phyloP scores from a whole-genome alignment of 1,139 yeast genomes.

The Geotrichum aggregatum region DNA sequence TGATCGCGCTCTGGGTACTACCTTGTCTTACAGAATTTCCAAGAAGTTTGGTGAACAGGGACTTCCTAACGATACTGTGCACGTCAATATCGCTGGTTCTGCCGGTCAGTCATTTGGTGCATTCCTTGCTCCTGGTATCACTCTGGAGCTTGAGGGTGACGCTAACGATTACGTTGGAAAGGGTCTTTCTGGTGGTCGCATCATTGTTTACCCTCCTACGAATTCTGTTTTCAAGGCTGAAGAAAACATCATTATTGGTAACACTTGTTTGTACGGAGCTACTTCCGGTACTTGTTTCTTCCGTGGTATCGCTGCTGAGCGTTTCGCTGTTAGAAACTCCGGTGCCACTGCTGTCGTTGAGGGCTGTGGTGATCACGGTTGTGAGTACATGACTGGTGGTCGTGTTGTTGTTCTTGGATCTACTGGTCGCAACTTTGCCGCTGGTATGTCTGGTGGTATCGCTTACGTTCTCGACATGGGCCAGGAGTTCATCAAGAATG shows the following conservation, averaged over 20 bases:
- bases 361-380: slow-evolving; percentile 97
- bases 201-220: slow-evolving; percentile 87
- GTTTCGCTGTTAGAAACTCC: slow-evolving; percentile 96
- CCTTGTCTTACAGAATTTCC: slow-evolving; percentile 88
- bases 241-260: slow-evolving; percentile 94
- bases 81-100: slow-evolving; percentile 83
- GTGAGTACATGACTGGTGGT: slow-evolving; percentile 99
- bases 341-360: slow-evolving; percentile 97
- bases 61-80: slow-evolving; percentile 92
- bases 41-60: slow-evolving; percentile 91
- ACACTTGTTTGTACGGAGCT: slow-evolving; percentile 97
- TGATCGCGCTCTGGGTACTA: slow-evolving; percentile 93
- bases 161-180: slow-evolving; percentile 97
- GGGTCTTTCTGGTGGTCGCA: slow-evolving; percentile 93
- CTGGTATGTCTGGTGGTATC: slow-evolving; percentile 99
- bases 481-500: slow-evolving; percentile 79
- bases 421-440: slow-evolving; percentile 94
- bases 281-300: slow-evolving; percentile 91
- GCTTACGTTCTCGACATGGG: slow-evolving; percentile 95
- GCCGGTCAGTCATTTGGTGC: slow-evolving; percentile 99
- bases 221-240: slow-evolving; percentile 83
- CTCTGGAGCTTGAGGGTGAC: slow-evolving; percentile 94
- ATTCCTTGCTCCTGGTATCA: slow-evolving; percentile 91
- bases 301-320: slow-evolving; percentile 97
- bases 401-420: slow-evolving; percentile 88